These are phyloP conservation scores for Albifimbria verrucaria DNA, from an alignment of 2,329 filamentous ascomycete species.

Conservation along the genomic window DNA sequence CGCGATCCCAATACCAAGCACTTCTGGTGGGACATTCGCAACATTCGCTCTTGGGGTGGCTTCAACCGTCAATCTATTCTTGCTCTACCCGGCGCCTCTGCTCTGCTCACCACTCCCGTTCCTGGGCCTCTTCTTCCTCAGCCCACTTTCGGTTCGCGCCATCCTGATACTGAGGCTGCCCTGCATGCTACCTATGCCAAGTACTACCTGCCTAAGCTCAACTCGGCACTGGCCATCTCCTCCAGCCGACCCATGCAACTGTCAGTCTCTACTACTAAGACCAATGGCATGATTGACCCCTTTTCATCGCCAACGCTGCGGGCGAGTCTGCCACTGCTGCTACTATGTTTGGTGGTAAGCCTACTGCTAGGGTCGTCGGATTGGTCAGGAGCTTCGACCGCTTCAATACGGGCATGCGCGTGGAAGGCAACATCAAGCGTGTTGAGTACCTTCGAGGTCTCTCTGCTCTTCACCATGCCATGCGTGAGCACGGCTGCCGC, in stretches of 20 bases:
- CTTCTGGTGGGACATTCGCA: constrained; percentile 96
- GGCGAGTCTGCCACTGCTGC: constrained; percentile 55
- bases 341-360: constrained; percentile 46
- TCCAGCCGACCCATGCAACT: constrained; percentile 62
- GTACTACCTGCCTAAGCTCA: constrained; percentile 83
- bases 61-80: constrained; percentile 74
- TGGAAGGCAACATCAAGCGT: constrained; percentile 77
- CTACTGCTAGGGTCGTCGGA: constrained; percentile 63
- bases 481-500: constrained; percentile 89
- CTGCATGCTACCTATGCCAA: constrained; percentile 73
- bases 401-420: constrained; percentile 94
- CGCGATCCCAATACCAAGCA: constrained; percentile 70
- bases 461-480: constrained; percentile 80
- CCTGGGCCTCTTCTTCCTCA: constrained; percentile 58
- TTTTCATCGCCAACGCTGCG: constrained; percentile 63
- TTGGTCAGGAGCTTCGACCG: constrained; percentile 90
- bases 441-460: constrained; percentile 88
- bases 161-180: constrained; percentile 74
- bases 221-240: constrained; percentile 75
- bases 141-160: constrained; percentile 55
- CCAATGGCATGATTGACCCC: constrained; percentile 44
- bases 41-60: constrained; percentile 76
- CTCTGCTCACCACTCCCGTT: constrained; percentile 69
- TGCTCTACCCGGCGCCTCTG: constrained; percentile 67
- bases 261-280: constrained; percentile 34